Conservation (phyloP, 768 basidiomycete species). For the Mycena leptocephala region DNA sequence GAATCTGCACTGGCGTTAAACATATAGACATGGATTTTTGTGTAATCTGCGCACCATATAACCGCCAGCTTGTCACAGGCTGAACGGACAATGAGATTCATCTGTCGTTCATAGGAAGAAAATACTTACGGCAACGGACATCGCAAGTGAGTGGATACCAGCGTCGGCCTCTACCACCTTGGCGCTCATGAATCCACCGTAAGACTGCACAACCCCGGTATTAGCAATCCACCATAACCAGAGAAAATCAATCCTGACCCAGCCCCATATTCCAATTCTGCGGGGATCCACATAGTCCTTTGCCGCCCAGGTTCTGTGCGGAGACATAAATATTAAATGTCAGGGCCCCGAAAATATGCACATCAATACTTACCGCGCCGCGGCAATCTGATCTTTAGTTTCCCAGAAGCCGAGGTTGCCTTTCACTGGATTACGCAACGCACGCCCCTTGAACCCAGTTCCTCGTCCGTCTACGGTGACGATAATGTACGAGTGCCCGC, state of each 20-base stretch:
- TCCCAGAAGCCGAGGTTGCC: conserved; percentile 93
- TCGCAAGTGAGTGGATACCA: conserved; percentile 91
- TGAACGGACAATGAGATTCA: conserved; percentile 48
- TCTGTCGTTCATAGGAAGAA: conserved; percentile 1
- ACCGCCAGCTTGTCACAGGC: conserved; percentile 91
- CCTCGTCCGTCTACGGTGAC: conserved; percentile 95
- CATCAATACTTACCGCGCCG: conserved; percentile 75
- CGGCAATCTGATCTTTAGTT: conserved; percentile 90
- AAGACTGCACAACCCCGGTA: conserved; percentile 70
- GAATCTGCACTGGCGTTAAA: conserved; percentile 70
- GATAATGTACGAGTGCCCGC: conserved; percentile 86
- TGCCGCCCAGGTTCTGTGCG: conserved; percentile 83
- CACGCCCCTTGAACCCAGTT: conserved; percentile 92
- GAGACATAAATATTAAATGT: conserved; percentile 10
- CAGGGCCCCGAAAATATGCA: background rate
- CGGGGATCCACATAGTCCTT: conserved; percentile 91
- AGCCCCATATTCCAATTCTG: conserved; percentile 97
- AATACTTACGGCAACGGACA: conserved; percentile 87
- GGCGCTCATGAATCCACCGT: conserved; percentile 96
- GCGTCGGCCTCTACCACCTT: conserved; percentile 95
- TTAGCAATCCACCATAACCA: conserved; percentile 18
- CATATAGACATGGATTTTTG: background rate
- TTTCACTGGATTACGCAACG: conserved; percentile 90
- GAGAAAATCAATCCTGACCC: conserved; percentile 71
- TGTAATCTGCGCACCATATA: conserved; percentile 73